Evolutionary conservation across 2,329 filamentous ascomycete species (phyloP), one percentile per base, ranked within the genome.

Genomic region (Pezicula radicicola): DNA sequence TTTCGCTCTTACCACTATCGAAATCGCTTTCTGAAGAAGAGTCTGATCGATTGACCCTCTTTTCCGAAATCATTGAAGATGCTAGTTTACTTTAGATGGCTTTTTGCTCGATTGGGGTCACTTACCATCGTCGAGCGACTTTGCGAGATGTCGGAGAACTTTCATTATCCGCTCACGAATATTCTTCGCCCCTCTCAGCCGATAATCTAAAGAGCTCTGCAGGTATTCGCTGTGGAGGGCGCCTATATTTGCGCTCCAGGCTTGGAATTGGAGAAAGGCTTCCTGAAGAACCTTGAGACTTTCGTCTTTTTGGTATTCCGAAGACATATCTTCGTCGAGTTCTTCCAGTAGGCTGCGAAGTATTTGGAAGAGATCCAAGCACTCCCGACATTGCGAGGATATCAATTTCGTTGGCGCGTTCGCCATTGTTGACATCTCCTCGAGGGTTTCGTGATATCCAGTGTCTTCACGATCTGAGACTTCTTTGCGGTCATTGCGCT

Each of bases 141-240:
- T 16, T 37, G 12, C 35, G 12, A 37, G 35, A 37, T 16, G 12
- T 16, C 35, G 12, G n/a, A 37, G 35, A n/a, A 36, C 19, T 13
- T 35, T 9, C 19, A 33, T 15, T 18, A 50, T 21, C 13, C 13
- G 25, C 16, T 35, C 19, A 19, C 40, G 27, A 15, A 36, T 33
- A 28, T 50, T 35, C 25, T 4, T 21, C 8, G 16, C 48, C 15
- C 46, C 48, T 27, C 40, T 44, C 16, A 51, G 25, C 13, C 49
- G 41, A 36, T 33, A 51, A 25, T 46, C 49, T 13, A 51, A 19
- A 37, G 41, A 46, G n/a, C 25, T 51, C 21, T 13, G 42, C 19
- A 47, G 18, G 35, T 40, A 25, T 21, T 18, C n/a, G n/a, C 42
- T 6, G 21, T 46, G 41, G 18, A 47, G 36, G 1, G 49, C 49